Conservation (phyloP, 2,329 filamentous ascomycete genomes). For the Phialophora chinensis region DNA sequence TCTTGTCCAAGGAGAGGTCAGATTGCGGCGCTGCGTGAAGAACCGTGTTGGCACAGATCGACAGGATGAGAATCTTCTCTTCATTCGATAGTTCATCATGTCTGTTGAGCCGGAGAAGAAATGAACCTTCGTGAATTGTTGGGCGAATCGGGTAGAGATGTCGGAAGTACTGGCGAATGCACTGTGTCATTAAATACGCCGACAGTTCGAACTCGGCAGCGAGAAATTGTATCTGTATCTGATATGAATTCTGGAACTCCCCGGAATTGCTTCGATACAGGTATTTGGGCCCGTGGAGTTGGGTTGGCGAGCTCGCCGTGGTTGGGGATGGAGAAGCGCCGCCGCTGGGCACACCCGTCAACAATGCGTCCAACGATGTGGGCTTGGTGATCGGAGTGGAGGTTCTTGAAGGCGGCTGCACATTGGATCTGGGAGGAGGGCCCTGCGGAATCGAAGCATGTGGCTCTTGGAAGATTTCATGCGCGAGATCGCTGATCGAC, state of each 20-base stretch:
- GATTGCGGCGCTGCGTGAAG: constrained; percentile 38
- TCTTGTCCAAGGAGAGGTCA: constrained; percentile 37
- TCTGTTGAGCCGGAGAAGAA: constrained; percentile 33
- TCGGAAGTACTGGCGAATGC: constrained; percentile 39
- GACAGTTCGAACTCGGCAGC: constrained; percentile 39
- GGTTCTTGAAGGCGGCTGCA: constrained; percentile 27
- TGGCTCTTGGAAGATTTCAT: constrained; percentile 38
- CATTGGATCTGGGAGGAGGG: constrained; percentile 19
- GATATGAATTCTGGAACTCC: constrained; percentile 29
- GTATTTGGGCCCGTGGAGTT: constrained; percentile 34
- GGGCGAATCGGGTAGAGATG: constrained; percentile 39
- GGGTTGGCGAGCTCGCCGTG: constrained; percentile 34
- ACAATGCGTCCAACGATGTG: constrained; percentile 35
- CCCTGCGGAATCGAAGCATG: constrained; percentile 5
- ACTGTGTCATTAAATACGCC: constrained; percentile 39
- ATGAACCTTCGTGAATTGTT: constrained; percentile 37
- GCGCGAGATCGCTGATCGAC: constrained; percentile 39
- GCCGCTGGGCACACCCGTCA: constrained; percentile 17
- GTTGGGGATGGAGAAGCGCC: constrained; percentile 32
- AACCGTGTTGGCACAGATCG: constrained; percentile 39
- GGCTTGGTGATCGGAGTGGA: constrained; percentile 32
- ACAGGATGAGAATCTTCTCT: constrained; percentile 39
- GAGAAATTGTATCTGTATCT: constrained; percentile 33
- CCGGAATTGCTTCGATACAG: constrained; percentile 39
- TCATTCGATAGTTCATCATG: constrained; percentile 34